phyloP scores from a whole-genome alignment of 352 stramenopile genomes.

The Pseudoperonospora humuli region DNA sequence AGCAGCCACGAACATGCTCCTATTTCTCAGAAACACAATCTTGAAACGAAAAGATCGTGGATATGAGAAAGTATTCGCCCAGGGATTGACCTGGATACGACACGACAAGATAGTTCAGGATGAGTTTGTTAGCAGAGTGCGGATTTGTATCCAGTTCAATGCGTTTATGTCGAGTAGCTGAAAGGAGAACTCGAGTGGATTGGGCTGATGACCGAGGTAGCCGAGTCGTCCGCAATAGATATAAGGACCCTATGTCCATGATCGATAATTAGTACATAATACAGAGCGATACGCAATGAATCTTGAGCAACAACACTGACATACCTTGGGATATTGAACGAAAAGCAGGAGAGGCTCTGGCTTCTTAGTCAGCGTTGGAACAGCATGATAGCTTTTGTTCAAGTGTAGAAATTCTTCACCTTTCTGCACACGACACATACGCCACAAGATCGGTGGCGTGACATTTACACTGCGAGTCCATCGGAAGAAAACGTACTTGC shows the following conservation, averaged over 20 bases:
- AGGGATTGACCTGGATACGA: too few relatives aligned
- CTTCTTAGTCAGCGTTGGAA: not conserved
- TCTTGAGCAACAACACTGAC: too few relatives aligned
- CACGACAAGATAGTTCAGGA: too few relatives aligned
- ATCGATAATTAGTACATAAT: constrained; percentile 1
- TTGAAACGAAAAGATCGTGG: too few relatives aligned
- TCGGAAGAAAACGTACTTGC: constrained; percentile 16
- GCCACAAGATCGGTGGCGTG: constrained; percentile 11
- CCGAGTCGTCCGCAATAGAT: constrained; percentile 65
- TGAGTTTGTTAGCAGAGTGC: constrained; percentile 4
- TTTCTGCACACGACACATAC: constrained; percentile 12
- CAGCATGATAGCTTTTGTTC: constrained; percentile 8
- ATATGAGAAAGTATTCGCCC: too few relatives aligned
- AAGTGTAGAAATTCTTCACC: constrained; percentile 14
- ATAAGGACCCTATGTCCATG: constrained; percentile 30
- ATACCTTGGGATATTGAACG: constrained; percentile 23
- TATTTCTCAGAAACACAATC: too few relatives aligned
- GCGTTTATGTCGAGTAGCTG: constrained; percentile 45
- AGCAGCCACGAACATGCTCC: too few relatives aligned
- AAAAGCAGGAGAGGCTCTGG: constrained; percentile 16
- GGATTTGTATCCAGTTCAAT: constrained; percentile 22
- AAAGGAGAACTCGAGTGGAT: constrained; percentile 52
- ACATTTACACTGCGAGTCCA: constrained; percentile 11
- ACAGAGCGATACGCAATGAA: not conserved
- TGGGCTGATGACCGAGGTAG: constrained; percentile 32